These are phyloP conservation scores for Symbiodinium natans DNA, from an alignment of 73 alveolate species.

Conservation along the genomic window DNA sequence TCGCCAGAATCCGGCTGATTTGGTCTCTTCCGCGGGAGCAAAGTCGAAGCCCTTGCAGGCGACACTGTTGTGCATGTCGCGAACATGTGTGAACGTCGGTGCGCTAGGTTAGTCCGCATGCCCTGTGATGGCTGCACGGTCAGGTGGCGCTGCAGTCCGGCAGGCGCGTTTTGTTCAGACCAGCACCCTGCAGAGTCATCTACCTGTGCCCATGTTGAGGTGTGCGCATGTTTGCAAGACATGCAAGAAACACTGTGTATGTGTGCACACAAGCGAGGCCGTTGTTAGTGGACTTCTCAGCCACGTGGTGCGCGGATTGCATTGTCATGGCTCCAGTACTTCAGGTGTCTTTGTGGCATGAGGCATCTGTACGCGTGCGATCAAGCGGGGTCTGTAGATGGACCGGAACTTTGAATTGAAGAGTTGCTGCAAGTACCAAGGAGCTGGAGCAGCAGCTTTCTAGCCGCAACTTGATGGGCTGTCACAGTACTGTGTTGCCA, in stretches of 20 bases:
- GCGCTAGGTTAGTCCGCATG: no score
- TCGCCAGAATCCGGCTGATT: conserved; percentile 18
- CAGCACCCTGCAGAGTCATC: no score
- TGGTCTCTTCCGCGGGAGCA: conserved; percentile 33
- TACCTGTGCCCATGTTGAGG: no score
- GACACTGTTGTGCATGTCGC: conserved; percentile 13
- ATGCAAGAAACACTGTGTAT: neutral
- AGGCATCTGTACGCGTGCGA: neutral
- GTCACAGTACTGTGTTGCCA: neutral
- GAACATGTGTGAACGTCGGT: no score
- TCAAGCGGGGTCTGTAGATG: no score
- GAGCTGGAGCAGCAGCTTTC: neutral
- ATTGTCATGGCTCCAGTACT: conserved; percentile 26
- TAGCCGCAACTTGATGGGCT: neutral
- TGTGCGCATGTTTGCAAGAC: no score
- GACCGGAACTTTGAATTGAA: no score
- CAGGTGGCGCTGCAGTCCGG: conserved; percentile 39
- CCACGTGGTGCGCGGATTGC: conserved; percentile 81
- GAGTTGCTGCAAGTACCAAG: no score
- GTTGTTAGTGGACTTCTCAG: conserved; percentile 55
- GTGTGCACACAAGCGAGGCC: conserved; percentile 15
- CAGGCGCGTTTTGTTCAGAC: neutral
- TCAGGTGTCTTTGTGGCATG: conserved; percentile 1
- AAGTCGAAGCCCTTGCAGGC: conserved; percentile 46
- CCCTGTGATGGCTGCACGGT: no score